These are phyloP conservation scores for Boechera retrofracta DNA, from an alignment of 345 rosid genomes.

Conservation along the genomic window DNA sequence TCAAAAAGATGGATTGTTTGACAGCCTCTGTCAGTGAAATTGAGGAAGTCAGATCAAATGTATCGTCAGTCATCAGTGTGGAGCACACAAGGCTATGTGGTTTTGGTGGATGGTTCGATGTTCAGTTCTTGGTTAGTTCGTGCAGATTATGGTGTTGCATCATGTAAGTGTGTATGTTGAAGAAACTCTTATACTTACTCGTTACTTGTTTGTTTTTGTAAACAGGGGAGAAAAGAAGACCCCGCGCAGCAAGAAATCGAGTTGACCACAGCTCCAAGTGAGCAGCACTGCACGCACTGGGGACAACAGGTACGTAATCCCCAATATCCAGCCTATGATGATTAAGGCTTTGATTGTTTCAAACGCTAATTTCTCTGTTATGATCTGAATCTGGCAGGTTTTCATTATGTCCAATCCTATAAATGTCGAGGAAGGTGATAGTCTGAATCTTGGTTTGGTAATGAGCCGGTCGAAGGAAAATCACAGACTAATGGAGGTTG, in stretches of 20 bases:
- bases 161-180: constrained; percentile 8
- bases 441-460: constrained; percentile 60
- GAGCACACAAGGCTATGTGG: constrained; percentile 68
- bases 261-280: constrained; percentile 90
- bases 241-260: constrained; percentile 76
- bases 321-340: background rate
- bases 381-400: constrained; percentile 57
- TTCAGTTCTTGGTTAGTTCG: constrained; percentile 84
- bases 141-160: constrained; percentile 23
- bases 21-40: constrained; percentile 79
- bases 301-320: constrained; percentile 81
- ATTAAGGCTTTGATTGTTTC: background rate
- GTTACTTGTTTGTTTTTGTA: constrained; percentile 21
- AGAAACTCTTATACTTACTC: constrained; percentile 3
- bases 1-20: constrained; percentile 89
- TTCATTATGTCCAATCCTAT: constrained; percentile 66
- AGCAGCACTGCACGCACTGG: constrained; percentile 86
- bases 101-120: constrained; percentile 97
- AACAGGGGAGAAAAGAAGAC: constrained; percentile 79
- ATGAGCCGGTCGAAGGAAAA: constrained; percentile 91
- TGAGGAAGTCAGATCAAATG: constrained; percentile 64
- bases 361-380: background rate
- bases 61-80: constrained; percentile 56
- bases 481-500: constrained; percentile 87
- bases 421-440: constrained; percentile 60